phyloP scores from a whole-genome alignment of 2,329 filamentous ascomycete species.

The Penicillium verrucosum region DNA sequence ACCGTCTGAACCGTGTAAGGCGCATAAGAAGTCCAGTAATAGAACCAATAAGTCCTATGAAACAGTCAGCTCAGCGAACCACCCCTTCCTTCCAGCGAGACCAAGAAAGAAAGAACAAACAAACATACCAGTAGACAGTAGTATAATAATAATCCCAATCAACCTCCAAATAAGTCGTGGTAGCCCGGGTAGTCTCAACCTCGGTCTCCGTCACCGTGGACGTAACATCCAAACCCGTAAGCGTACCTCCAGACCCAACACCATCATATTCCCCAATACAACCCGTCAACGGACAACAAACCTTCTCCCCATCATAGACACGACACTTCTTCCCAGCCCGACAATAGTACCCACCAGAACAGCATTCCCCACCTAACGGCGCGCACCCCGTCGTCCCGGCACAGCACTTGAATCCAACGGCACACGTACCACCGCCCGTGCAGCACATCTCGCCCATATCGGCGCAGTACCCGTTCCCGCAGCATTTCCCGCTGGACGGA shows the following conservation, averaged over 20 bases:
- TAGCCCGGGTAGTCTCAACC: not conserved
- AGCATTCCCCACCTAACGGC: slow-evolving; percentile 16
- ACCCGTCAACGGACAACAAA: slow-evolving; percentile 15
- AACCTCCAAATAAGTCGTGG: not conserved
- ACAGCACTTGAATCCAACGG: slow-evolving; percentile 19
- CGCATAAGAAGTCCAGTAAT: slow-evolving; percentile 20
- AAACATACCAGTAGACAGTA: slow-evolving; percentile 19
- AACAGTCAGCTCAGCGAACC: not conserved
- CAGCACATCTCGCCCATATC: slow-evolving; percentile 14
- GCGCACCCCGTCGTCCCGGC: slow-evolving; percentile 11
- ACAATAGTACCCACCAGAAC: slow-evolving; percentile 17
- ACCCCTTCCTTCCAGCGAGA: no score
- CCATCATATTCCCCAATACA: slow-evolving; percentile 12
- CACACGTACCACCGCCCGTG: slow-evolving; percentile 11
- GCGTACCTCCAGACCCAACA: slow-evolving; percentile 1
- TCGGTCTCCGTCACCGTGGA: slow-evolving; percentile 1
- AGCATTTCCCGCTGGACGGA: slow-evolving; percentile 9
- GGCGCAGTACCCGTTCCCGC: slow-evolving; percentile 17
- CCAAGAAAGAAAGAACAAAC: not conserved
- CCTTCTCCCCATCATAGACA: slow-evolving; percentile 4
- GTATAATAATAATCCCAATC: slow-evolving; percentile 18
- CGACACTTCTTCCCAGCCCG: slow-evolving; percentile 15
- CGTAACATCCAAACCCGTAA: not conserved
- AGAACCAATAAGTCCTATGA: slow-evolving; percentile 20
- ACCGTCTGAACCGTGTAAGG: slow-evolving; percentile 19